Evolutionary conservation across 148 eudicot species (phyloP).

Genomic region (Rhododendron henanense): DNA sequence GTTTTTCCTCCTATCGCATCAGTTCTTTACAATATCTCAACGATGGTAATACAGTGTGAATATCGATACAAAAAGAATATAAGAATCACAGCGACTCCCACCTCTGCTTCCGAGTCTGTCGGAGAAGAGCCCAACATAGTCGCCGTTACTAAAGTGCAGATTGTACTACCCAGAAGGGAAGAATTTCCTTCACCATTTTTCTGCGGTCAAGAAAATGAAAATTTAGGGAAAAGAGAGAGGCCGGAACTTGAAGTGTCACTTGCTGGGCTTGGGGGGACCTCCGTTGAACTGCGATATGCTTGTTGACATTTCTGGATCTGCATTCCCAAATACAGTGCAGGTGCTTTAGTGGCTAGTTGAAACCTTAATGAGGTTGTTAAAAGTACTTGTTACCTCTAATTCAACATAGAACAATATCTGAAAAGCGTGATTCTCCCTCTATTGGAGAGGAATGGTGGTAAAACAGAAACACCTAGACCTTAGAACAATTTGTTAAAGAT

Average conservation of each 20-base stretch:
- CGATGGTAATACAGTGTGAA: neutral
- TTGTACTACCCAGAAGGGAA: neutral
- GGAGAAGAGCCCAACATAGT: neutral
- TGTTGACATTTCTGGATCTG: conserved; percentile 94
- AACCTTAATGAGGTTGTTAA: neutral
- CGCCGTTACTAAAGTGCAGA: neutral
- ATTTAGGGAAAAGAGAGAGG: conserved; percentile 77
- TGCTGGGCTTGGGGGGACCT: conserved; percentile 55
- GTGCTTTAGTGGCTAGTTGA: conserved; percentile 1
- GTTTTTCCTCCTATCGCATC: neutral
- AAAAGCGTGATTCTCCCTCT: neutral
- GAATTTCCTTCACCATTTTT: neutral
- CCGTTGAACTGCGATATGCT: conserved; percentile 51
- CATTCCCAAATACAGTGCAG: conserved; percentile 11
- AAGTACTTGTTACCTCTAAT: neutral
- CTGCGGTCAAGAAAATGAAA: conserved; percentile 53
- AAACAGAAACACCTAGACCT: neutral
- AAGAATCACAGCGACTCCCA: conserved; percentile 2
- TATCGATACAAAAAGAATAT: conserved; percentile 17
- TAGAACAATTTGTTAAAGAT: neutral
- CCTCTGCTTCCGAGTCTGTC: neutral
- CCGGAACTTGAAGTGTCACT: conserved; percentile 50
- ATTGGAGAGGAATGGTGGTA: neutral
- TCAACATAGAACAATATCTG: neutral
- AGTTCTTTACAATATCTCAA: conserved; percentile 16